These are phyloP conservation scores for Deinandra increscens DNA, from an alignment of 129 eudicot species.

Conservation along the genomic window DNA sequence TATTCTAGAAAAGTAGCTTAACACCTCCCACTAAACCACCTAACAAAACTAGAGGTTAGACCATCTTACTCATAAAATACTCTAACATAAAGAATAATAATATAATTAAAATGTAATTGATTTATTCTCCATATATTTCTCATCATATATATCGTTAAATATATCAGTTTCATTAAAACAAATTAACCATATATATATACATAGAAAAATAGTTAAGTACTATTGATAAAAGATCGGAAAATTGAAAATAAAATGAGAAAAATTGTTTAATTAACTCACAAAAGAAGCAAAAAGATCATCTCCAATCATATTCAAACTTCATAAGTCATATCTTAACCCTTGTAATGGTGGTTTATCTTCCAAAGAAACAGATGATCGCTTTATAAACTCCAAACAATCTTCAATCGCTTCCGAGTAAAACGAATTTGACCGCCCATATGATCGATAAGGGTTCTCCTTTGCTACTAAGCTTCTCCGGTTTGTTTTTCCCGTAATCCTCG, in stretches of 20 bases:
- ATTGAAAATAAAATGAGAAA: not conserved
- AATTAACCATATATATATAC: not conserved
- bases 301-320: not conserved
- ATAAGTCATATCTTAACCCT: conserved; percentile 15
- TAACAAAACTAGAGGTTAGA: not conserved
- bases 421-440: conserved; percentile 69
- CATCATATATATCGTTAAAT: too few species aligned
- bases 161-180: not conserved
- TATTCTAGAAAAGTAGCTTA: not conserved
- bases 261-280: conserved; percentile 16
- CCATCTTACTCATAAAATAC: too few species aligned
- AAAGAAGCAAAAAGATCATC: not conserved
- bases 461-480: conserved; percentile 27
- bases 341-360: conserved; percentile 45
- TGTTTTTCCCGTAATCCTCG: not conserved
- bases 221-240: not conserved
- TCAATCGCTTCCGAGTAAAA: conserved; percentile 95
- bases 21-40: conserved; percentile 21
- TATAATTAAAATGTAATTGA: too few species aligned
- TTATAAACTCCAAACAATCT: conserved; percentile 94
- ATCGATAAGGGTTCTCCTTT: conserved; percentile 30
- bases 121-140: too few species aligned
- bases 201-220: not conserved
- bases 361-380: conserved; percentile 59
- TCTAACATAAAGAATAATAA: too few species aligned